Base-by-base conservation (phyloP, 345 rosid genomes). In the Populus tremula region DNA sequence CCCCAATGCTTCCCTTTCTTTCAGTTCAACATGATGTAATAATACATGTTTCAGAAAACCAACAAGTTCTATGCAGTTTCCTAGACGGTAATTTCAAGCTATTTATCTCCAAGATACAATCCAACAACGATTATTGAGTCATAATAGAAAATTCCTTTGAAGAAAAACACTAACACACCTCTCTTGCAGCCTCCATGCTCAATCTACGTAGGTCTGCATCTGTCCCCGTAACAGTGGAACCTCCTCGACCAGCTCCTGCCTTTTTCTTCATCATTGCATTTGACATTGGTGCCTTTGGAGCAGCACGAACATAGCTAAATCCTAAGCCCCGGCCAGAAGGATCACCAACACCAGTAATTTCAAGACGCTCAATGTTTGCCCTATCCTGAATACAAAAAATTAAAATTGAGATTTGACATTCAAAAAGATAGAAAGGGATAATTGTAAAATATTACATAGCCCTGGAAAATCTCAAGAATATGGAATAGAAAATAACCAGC, bases 161-260 rank as follows among this genome's bases (percentile, higher is more conserved):
- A n/a, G 29, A n/a, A n/a, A 56, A 59, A 59, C 23, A 59, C 17
- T 36, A 62, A 67, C 82, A 68, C 75, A 96, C 98, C 95, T 93
- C 99, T 72, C 99, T 88, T 80, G 98, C 99, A 80, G 98, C 99
- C 85, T 96, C 99, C 99, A 96, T 93, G 86, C 98, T 96, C 85
- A 96, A 82, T 85, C 99, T 89, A 67, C 98, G 99, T 74, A 96
- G 91, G 84, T 96, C 99, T 78, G 99, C 98, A 92, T 96, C 99
- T 71, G 99, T 93, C 68, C 99, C 98, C 72, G 99, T 93, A 45
- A 96, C 97, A 50, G 93, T 91, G 77, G 99, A 84, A 80, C 93
- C 95, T 79, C 96, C 98, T 74, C 95, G 92, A 84, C 85, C 82
- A 56, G 93, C 92, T 67, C 94, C 96, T 77, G 93, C 89, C 76